Percentiles rank a stretch among this genome's conserved stretches.
Conservation (phyloP, 2,329 filamentous ascomycete genomes). For the Penicillium vulpinum region DNA sequence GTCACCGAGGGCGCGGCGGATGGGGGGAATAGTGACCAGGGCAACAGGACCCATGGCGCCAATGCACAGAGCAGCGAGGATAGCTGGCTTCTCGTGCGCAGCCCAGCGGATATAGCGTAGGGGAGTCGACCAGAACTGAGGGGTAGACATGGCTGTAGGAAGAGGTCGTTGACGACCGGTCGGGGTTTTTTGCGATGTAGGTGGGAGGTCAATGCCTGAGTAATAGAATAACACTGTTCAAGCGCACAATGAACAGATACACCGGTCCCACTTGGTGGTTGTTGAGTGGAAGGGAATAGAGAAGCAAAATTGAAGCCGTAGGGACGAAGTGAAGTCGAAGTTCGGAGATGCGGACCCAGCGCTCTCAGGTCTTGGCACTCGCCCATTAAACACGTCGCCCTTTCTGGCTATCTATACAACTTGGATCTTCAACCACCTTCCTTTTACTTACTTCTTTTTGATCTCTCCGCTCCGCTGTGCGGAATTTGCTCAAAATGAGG, state of each 20-base stretch:
- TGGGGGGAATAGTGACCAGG: conserved; percentile 70
- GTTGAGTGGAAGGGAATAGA: conserved; percentile 8
- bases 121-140: conserved; percentile 81
- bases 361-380: conserved; percentile 39
- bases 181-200: conserved; percentile 22
- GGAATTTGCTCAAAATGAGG: conserved; percentile 62
- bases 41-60: conserved; percentile 71
- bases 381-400: conserved; percentile 48
- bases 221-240: neutral
- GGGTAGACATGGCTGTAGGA: conserved; percentile 51
- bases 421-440: conserved; percentile 17
- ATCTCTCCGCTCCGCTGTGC: conserved; percentile 34
- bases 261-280: conserved; percentile 10
- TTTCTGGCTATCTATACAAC: conserved; percentile 33
- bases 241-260: conserved; percentile 1
- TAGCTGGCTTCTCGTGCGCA: conserved; percentile 80
- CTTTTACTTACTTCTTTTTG: conserved; percentile 16
- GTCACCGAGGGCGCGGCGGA: conserved; percentile 73
- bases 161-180: conserved; percentile 19
- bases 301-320: conserved; percentile 28
- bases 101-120: conserved; percentile 86
- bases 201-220: conserved; percentile 3
- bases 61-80: conserved; percentile 82
- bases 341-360: conserved; percentile 30
- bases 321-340: conserved; percentile 33